Conservation (phyloP, 768 basidiomycete genomes). For the Sutorius australiensis region DNA sequence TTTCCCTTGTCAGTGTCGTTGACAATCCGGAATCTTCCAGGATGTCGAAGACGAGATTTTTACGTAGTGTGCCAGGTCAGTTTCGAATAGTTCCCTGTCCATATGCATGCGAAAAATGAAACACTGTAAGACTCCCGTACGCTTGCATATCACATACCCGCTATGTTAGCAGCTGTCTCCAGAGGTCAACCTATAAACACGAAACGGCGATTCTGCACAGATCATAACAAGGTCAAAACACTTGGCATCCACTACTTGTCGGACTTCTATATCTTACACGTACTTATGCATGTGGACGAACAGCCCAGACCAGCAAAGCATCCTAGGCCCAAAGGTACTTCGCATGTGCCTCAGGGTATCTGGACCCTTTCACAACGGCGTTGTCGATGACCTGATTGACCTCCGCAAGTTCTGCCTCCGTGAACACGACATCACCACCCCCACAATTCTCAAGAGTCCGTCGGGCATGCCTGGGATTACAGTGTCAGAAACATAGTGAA, state of each 20-base stretch:
- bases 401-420: constrained; percentile 36
- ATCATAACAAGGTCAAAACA: too few species aligned
- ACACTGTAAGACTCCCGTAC: too few species aligned
- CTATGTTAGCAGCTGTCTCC: too few species aligned
- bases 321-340: constrained; percentile 33
- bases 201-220: too few species aligned
- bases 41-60: too few species aligned
- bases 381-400: constrained; percentile 37
- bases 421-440: constrained; percentile 42
- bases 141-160: too few species aligned
- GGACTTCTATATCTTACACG: neutral
- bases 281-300: neutral
- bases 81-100: too few species aligned
- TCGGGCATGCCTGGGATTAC: constrained; percentile 25
- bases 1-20: neutral
- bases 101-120: too few species aligned
- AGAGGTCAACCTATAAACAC: too few species aligned
- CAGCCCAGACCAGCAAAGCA: neutral
- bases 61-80: too few species aligned
- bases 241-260: neutral
- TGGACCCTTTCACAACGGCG: constrained; percentile 37
- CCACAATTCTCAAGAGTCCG: constrained; percentile 45
- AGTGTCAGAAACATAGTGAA: neutral
- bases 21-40: neutral
- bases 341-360: constrained; percentile 31